Base-by-base conservation (phyloP, 1,284 basidiomycete species). In the Anthracocystis setariae region DNA sequence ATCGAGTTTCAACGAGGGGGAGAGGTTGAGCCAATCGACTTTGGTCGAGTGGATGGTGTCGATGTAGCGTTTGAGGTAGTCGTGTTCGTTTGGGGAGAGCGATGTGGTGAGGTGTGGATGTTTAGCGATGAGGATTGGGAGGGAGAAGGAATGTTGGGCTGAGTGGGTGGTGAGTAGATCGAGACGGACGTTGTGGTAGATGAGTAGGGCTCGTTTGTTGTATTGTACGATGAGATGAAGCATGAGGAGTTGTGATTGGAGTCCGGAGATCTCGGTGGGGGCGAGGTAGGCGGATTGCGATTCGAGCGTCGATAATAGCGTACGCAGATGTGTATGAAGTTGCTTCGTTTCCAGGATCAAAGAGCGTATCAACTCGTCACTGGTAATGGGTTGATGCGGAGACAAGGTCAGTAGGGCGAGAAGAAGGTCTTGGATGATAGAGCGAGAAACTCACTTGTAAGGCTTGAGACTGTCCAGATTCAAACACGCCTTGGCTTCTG, bases 161-260 rank as follows among this genome's bases (percentile, higher is more conserved):
- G 64, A 46, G n/a, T 52, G 45, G 4, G 55, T 35, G 23, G 45
- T 42, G 32, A 71, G 43, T 0, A 71, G 52, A 77, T 92, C 90
- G 40, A 93, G 84, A 29, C 95, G 88, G 81, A 92, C 90, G 27
- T 88, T 85, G 82, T 97, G 92, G 84, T 98, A 98, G 1, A 93
- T 93, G 35, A 97, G 88, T 8, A 98, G 86, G 81, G 92, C 93
- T 15, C 95, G 90, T 83, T 96, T 95, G 86, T 97, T 96, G 70
- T 93, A 88, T 44, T 90, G 86, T 65, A 94, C 90, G 24, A 92
- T 89, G 8, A 94, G 90, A 82, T 96, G 92, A 78, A 91, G 90
- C 74, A 97, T 88, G 50, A 94, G 88, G 53, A 95, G 85, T 23
- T 90, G 88, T 24, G 91, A 90, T 13, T 91, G 84, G 24, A 86